Base-by-base conservation (phyloP, 495 filamentous ascomycete genomes). In the Annulohypoxylon moriforme region DNA sequence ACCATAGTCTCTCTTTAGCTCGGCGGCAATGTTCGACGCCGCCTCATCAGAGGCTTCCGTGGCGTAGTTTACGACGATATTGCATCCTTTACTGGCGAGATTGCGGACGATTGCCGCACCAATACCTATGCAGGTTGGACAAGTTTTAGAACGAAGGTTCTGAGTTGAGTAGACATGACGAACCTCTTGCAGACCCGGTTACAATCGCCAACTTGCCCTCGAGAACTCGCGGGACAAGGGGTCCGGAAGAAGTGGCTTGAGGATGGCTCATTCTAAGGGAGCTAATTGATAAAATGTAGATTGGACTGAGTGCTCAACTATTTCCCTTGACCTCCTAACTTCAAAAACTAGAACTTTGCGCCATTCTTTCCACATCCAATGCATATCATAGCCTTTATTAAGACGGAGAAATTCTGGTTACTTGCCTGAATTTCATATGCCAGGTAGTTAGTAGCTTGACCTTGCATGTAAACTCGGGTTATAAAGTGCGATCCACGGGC, bases 81-180 rank as follows among this genome's bases (percentile, higher is more conserved):
- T 85, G 74, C 84, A 86, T 67, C 92, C 92, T 80, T 94, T 93
- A 40, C 85, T 82, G 22, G 92, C 92, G 14, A 94, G 88, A 73
- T 96, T 95, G 55, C 85, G 86, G 38, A 89, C 90, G 72, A 94
- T 93, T n/a, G 92, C 91, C 63, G 89, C 91, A 55, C 94, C 94
- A 76, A 97, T 97, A 70, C 94, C 94, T 96, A 20, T 24, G 14
- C 11, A 36, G 33, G 33, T 11, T 0, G 16, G 20, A 1, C 4
- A 47, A 25, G 10, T 42, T 10, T 60, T 31, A 47, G 29, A 27
- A 11, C 4, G 14, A 61, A n/a, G 24, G 2, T 20, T 33, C 2
- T 9, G 11, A 2, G 4, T 25, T 20, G 25, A 13, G 16, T 10
- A 11, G 22, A n/a, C 53, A 8, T 14, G 18, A 76, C 79, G 40